Evolutionary conservation across 225 moss, liverwort and hornwort genomes (phyloP).

Genomic region (Sphagnum contortum): DNA sequence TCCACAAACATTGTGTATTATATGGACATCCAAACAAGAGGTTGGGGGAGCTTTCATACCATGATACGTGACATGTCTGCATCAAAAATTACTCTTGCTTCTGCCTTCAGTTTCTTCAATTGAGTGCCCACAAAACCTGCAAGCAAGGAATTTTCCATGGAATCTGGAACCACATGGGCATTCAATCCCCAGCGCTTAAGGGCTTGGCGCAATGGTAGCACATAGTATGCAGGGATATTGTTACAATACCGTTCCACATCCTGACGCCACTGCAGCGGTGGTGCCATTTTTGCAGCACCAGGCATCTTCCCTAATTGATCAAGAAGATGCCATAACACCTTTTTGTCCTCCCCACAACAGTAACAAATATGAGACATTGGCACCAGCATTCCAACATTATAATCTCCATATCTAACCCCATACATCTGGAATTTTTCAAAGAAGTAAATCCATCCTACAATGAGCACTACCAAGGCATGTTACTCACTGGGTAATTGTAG

Average conservation of each 20-base stretch:
- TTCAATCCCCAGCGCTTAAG: conserved; percentile 91
- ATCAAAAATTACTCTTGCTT: conserved; percentile 79
- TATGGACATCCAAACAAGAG: too few relatives aligned
- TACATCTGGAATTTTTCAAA: too few relatives aligned
- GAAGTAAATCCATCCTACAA: too few relatives aligned
- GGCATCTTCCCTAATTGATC: conserved; percentile 80
- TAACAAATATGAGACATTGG: too few relatives aligned
- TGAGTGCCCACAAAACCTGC: conserved; percentile 79
- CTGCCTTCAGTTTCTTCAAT: conserved; percentile 69
- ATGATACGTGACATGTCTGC: conserved; percentile 82
- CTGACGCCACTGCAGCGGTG: conserved; percentile 94
- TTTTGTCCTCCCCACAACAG: not conserved
- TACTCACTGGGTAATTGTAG: conserved; percentile 91
- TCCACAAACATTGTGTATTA: too few relatives aligned
- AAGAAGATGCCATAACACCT: conserved; percentile 86
- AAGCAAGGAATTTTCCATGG: conserved; percentile 71
- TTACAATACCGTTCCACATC: conserved; percentile 96
- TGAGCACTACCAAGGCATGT: too few relatives aligned
- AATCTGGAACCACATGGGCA: conserved; percentile 88
- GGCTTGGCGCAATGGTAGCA: conserved; percentile 61
- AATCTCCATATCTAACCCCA: too few relatives aligned
- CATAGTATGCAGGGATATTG: conserved; percentile 93
- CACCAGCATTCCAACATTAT: too few relatives aligned
- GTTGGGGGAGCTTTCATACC: conserved; percentile 19
- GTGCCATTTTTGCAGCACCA: conserved; percentile 76